Evolutionary conservation across 2,329 filamentous ascomycete genomes (phyloP).

Genomic region (Aspergillus sp.): DNA sequence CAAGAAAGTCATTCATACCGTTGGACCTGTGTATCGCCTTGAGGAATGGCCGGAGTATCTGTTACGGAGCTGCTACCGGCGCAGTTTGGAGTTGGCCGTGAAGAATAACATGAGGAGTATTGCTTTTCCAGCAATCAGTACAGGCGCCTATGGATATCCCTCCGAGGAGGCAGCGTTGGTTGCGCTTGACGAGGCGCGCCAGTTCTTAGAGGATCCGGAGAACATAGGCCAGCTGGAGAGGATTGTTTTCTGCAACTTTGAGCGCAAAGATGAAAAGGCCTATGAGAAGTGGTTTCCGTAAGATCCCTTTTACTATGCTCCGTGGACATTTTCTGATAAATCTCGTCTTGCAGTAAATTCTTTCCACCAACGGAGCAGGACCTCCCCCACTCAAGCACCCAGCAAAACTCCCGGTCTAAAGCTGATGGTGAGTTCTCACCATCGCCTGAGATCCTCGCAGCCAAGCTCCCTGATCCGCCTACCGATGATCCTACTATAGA

Average conservation of each 20-base stretch:
- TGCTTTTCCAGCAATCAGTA: slow-evolving; percentile 80
- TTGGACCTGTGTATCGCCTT: slow-evolving; percentile 68
- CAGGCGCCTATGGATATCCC: slow-evolving; percentile 85
- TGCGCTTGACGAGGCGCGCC: slow-evolving; percentile 57
- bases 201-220: slow-evolving; percentile 44
- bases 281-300: slow-evolving; percentile 70
- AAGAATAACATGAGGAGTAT: slow-evolving; percentile 60
- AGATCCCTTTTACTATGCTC: slow-evolving; percentile 32
- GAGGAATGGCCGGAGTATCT: slow-evolving; percentile 34
- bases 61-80: slow-evolving; percentile 61
- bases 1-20: slow-evolving; percentile 77
- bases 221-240: slow-evolving; percentile 52
- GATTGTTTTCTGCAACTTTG: slow-evolving; percentile 80
- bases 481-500: slow-evolving; percentile 40
- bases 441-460: slow-evolving; percentile 27
- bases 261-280: slow-evolving; percentile 65
- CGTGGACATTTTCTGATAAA: slow-evolving; percentile 4
- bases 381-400: slow-evolving; percentile 9
- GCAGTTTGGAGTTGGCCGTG: slow-evolving; percentile 65
- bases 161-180: slow-evolving; percentile 63
- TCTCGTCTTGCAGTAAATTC: slow-evolving; percentile 31
- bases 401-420: slow-evolving; percentile 8
- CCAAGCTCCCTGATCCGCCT: slow-evolving; percentile 44
- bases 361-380: slow-evolving; percentile 44
- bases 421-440: slow-evolving; percentile 21